Conservation (phyloP, 305 asterid species). For the Fraxinus velutina region DNA sequence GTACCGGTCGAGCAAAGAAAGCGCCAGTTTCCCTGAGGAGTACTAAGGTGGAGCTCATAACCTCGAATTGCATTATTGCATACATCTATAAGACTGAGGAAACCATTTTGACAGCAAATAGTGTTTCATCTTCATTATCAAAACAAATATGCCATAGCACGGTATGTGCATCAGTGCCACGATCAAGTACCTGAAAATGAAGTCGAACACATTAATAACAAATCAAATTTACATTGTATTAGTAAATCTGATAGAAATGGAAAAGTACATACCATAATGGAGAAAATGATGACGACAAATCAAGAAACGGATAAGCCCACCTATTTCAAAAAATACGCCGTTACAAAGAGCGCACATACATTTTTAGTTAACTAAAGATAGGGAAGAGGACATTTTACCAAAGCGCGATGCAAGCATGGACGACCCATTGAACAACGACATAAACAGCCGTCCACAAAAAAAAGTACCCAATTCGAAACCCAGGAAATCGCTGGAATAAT, state of each 20-base stretch:
- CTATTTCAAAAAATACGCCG: conserved; percentile 38
- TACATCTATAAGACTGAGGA: conserved; percentile 62
- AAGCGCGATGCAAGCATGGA: conserved; percentile 66
- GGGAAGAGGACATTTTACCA: conserved; percentile 44
- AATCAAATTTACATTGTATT: neutral
- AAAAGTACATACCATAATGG: conserved; percentile 71
- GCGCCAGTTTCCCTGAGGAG: neutral
- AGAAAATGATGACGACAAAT: conserved; percentile 75
- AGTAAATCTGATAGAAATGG: neutral
- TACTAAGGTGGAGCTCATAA: conserved; percentile 12
- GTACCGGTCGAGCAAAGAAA: neutral
- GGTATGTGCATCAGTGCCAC: conserved; percentile 96
- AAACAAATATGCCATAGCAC: conserved; percentile 70
- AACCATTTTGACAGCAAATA: conserved; percentile 69
- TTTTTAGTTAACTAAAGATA: neutral
- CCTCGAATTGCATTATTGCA: conserved; percentile 21
- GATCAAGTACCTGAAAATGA: conserved; percentile 64
- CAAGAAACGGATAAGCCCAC: conserved; percentile 99
- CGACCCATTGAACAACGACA: conserved; percentile 76
- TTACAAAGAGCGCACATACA: neutral
- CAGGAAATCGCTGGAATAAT: conserved; percentile 83
- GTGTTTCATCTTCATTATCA: conserved; percentile 77
- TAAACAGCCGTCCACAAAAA: conserved; percentile 69
- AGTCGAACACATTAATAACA: neutral
- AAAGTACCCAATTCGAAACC: conserved; percentile 90